phyloP scores from a whole-genome alignment of 2,329 filamentous ascomycete species.

The Neurospora crassa region DNA sequence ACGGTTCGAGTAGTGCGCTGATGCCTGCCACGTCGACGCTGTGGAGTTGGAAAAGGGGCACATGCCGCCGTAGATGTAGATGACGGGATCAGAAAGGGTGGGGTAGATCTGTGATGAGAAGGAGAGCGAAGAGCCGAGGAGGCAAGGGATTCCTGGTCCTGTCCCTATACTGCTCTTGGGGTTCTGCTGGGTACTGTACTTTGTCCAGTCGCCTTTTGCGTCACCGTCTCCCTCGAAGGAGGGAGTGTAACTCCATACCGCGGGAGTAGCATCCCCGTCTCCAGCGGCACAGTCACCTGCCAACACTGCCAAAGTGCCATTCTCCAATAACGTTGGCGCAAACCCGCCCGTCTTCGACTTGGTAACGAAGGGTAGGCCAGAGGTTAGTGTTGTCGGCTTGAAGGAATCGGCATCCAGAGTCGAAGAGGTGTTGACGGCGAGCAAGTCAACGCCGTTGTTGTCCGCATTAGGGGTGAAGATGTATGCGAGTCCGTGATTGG shows the following conservation, averaged over 20 bases:
- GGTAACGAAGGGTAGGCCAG: constrained; percentile 53
- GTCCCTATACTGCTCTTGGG: background rate
- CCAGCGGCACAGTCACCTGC: constrained; percentile 58
- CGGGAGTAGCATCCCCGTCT: constrained; percentile 52
- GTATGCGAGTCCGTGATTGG: constrained; percentile 48
- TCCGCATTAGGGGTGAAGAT: constrained; percentile 51
- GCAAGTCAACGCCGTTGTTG: constrained; percentile 38
- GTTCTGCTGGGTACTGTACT: constrained; percentile 8
- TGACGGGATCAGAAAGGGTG: constrained; percentile 39
- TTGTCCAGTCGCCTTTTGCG: constrained; percentile 27
- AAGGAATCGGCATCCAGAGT: constrained; percentile 38
- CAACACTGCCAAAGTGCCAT: constrained; percentile 64
- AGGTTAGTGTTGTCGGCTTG: constrained; percentile 40
- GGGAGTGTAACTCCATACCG: constrained; percentile 43
- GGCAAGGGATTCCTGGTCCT: constrained; percentile 28
- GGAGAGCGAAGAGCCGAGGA: constrained; percentile 48
- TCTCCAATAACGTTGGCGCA: constrained; percentile 54
- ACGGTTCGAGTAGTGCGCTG: constrained; percentile 68
- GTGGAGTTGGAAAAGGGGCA: constrained; percentile 48
- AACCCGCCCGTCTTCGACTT: constrained; percentile 46
- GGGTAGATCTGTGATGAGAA: constrained; percentile 56
- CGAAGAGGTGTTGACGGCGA: constrained; percentile 56
- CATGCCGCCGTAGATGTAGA: constrained; percentile 86
- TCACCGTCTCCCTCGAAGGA: constrained; percentile 21
- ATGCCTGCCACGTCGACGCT: constrained; percentile 48